Evolutionary conservation across 805 yeast species (phyloP).

Genomic region (Wickerhamomyces alni): DNA sequence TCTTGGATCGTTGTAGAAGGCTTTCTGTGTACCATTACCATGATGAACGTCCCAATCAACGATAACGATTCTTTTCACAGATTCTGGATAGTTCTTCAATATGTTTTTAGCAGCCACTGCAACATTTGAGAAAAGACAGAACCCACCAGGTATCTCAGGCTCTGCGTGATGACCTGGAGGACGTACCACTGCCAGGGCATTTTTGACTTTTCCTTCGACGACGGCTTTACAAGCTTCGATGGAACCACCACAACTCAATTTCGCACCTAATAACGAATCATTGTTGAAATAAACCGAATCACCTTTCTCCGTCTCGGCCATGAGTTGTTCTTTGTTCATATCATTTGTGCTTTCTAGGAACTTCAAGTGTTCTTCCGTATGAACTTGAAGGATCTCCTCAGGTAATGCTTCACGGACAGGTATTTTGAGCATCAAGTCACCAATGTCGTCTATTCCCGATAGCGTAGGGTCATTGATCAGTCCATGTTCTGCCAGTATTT

Average conservation of each 20-base stretch:
- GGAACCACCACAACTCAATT: conserved; percentile 92
- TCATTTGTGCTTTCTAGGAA: conserved; percentile 69
- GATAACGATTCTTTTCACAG: conserved; percentile 75
- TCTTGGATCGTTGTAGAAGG: conserved; percentile 82
- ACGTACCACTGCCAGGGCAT: conserved; percentile 89
- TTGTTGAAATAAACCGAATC: conserved; percentile 94
- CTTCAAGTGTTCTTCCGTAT: conserved; percentile 71
- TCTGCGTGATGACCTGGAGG: conserved; percentile 99
- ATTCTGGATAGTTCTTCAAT: conserved; percentile 77
- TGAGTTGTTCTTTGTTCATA: conserved; percentile 70
- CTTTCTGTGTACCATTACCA: conserved; percentile 97
- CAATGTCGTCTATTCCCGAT: conserved; percentile 60
- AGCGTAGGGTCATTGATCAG: conserved; percentile 76
- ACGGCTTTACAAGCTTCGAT: conserved; percentile 96
- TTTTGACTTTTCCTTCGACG: conserved; percentile 85
- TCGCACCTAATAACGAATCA: conserved; percentile 82
- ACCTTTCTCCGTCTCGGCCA: conserved; percentile 82
- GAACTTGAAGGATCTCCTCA: conserved; percentile 84
- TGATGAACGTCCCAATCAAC: conserved; percentile 99
- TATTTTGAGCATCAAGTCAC: conserved; percentile 80
- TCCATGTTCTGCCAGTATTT: conserved; percentile 91
- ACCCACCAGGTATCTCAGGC: conserved; percentile 95
- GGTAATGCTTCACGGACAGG: conserved; percentile 86
- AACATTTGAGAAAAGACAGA: conserved; percentile 91
- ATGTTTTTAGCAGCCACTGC: conserved; percentile 93